Evolutionary conservation across 305 asterid species (phyloP), one percentile per base, ranked within the genome.

Genomic region (Solanum chacoense): DNA sequence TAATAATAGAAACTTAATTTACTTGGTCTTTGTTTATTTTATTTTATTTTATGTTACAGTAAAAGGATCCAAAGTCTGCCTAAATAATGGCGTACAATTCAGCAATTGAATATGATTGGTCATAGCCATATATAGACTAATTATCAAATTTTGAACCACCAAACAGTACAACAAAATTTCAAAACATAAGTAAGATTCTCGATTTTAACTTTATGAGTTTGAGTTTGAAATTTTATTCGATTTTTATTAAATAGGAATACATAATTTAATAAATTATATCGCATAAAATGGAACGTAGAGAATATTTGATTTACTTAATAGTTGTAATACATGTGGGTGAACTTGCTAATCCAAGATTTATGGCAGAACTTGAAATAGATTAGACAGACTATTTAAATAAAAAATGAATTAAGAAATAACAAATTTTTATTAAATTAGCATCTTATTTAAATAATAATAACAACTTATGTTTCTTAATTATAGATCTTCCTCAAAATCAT

Each of bases 11-110:
- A 20, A 63, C 6, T 63, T 20, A 8, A 63, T 50, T 83, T 83
- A 45, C 28, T 45, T 29, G 86, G 29, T 81, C 28, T 59, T 59
- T 55, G 1, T 50, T 59, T n/a, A n/a, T 55, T 55, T 20, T 20
- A 1, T 7, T 7, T 45, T 16, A 16, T 50, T 50, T 50, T 16
- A 50, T 80, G 20, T 50, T 50, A 50, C 11, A 20, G 42, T 20
- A 35, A 45, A 81, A 50, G 87, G 36, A 83, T 50, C 87, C 42
- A 83, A 83, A 83, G 73, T 50, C 73, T 83, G 73, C 87, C 87
- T 83, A 50, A 83, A 65, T 83, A 83, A 83, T 83, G 87, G 42
- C 2, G 40, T 83, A 50, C 87, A 83, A 83, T 50, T 83, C 22
- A 83, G 31, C 73, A 83, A 83, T 83, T 83, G 22, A 50, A 50